Conservation (phyloP, 2,329 filamentous ascomycete genomes). For the Phialophora expanda region DNA sequence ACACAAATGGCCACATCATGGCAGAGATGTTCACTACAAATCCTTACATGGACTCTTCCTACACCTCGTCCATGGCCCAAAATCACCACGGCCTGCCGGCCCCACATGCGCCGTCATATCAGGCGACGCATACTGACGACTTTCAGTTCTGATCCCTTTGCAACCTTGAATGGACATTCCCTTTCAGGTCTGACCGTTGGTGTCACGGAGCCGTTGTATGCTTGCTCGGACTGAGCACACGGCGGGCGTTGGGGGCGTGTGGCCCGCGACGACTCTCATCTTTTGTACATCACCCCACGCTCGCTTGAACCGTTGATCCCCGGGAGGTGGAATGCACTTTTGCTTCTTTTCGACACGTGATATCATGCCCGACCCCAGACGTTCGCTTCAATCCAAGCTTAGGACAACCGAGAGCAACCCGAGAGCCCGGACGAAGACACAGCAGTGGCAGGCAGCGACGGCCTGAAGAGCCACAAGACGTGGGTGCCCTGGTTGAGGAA, state of each 20-base stretch:
- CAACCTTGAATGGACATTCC: background rate
- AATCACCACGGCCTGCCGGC: background rate
- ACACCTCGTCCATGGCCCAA: background rate
- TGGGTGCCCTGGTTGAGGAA: background rate
- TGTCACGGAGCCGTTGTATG: background rate
- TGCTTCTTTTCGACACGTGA: background rate
- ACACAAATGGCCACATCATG: constrained; percentile 10
- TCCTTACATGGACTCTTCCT: constrained; percentile 4
- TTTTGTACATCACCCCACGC: background rate
- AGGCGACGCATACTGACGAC: background rate
- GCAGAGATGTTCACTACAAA: background rate
- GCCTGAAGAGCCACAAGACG: background rate
- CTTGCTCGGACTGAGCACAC: background rate
- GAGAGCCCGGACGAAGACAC: background rate
- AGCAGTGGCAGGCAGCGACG: background rate
- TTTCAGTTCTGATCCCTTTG: background rate
- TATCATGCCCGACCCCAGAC: background rate
- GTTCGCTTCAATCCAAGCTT: background rate
- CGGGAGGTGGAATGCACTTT: background rate
- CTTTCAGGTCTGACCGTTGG: background rate
- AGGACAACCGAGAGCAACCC: no score
- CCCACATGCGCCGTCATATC: background rate
- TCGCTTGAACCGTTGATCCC: background rate
- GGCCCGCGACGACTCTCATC: background rate
- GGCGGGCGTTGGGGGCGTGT: background rate